Conservation (phyloP, 768 basidiomycete species). For the Leccinum ochraceum region DNA sequence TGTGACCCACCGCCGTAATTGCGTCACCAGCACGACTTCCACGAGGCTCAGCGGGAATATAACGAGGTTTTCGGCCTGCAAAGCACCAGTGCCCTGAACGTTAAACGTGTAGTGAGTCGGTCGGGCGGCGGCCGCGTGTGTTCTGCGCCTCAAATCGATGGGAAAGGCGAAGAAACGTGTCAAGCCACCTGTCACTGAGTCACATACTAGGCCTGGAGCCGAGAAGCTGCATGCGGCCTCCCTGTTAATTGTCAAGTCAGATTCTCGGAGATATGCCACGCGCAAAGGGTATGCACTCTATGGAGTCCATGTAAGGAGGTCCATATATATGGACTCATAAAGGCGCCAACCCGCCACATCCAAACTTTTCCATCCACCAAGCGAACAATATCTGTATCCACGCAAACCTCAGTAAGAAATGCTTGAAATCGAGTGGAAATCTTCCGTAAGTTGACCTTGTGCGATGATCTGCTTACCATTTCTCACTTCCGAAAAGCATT, state of each 20-base stretch:
- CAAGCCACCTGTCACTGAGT: neutral
- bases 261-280: constrained; percentile 19
- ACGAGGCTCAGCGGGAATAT: constrained; percentile 22
- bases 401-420: constrained; percentile 12
- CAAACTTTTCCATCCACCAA: constrained; percentile 11
- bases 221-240: neutral
- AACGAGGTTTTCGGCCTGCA: constrained; percentile 14
- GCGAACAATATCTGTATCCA: constrained; percentile 7
- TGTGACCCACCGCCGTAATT: constrained; percentile 2
- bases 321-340: constrained; percentile 27
- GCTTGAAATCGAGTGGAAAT: constrained; percentile 37
- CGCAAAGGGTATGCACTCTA: constrained; percentile 17
- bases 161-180: constrained; percentile 15
- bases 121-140: constrained; percentile 8
- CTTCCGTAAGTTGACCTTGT: constrained; percentile 28
- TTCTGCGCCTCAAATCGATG: constrained; percentile 2
- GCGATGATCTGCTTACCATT: neutral
- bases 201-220: neutral
- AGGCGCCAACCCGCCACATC: constrained; percentile 8
- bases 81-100: constrained; percentile 4
- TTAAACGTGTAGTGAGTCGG: constrained; percentile 9
- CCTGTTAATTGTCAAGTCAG: constrained; percentile 1
- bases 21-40: constrained; percentile 5
- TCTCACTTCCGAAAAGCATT: constrained; percentile 23
- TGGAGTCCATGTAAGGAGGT: constrained; percentile 4